Percentiles rank a stretch among this genome's conserved stretches.
Conservation (phyloP, 2,329 filamentous ascomycete genomes). For the Aspergillus cejpii region DNA sequence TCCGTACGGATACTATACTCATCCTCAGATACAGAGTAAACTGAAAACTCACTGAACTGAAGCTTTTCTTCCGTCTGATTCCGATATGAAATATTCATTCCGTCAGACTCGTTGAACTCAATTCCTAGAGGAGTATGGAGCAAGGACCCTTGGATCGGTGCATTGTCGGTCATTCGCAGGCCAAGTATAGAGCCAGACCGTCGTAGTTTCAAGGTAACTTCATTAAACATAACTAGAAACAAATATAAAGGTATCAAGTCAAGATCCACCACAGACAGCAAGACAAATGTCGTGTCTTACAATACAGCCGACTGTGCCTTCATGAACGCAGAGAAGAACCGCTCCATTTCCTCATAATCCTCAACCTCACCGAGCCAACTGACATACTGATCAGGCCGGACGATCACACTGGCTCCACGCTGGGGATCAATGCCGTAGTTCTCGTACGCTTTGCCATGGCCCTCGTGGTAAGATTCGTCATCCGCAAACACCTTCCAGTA, state of each 20-base stretch:
- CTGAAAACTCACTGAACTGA: neutral
- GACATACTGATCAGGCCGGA: constrained; percentile 54
- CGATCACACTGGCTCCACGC: constrained; percentile 43
- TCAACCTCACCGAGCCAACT: constrained; percentile 20
- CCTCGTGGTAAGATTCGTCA: constrained; percentile 44
- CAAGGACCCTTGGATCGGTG: too few species aligned
- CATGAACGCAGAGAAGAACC: constrained; percentile 14
- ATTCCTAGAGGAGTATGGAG: neutral
- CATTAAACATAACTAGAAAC: too few species aligned
- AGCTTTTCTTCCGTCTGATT: constrained; percentile 12
- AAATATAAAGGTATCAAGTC: neutral
- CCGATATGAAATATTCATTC: constrained; percentile 17
- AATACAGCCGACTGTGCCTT: constrained; percentile 15
- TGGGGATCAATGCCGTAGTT: constrained; percentile 46
- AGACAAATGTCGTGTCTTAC: neutral
- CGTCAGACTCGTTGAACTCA: constrained; percentile 10
- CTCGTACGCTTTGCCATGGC: constrained; percentile 50
- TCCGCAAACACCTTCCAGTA: constrained; percentile 54
- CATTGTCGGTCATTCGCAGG: neutral
- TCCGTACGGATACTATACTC: too few species aligned
- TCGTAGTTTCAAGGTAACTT: too few species aligned
- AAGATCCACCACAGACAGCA: neutral
- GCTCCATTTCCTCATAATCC: constrained; percentile 14
- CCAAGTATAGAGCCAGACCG: neutral
- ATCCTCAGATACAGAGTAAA: too few species aligned